Base-by-base conservation (phyloP, 345 rosid genomes). In the Acer campestre region DNA sequence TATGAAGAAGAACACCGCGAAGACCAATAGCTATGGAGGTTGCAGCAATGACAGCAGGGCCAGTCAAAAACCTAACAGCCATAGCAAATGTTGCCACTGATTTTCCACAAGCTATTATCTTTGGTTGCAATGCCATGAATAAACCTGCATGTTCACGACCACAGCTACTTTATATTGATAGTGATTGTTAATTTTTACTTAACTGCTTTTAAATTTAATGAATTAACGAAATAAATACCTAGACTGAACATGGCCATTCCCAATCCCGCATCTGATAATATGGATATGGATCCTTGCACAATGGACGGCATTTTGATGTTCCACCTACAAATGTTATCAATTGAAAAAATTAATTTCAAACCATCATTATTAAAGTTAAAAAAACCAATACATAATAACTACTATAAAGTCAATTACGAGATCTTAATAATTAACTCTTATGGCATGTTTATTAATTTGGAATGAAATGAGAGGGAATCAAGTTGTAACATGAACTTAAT, bases 231-330 rank as follows among this genome's bases (percentile, higher is more conserved):
- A 17, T 22, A 18, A 3, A 25, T 72, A 77, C 80, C 84, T 38
- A 77, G 67, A 68, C 80, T 81, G 65, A 75, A 75, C 78, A 77
- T 81, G 53, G 81, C 84, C 84, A 81, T 77, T 29, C 84, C 84
- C 49, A 81, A 13, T 31, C 84, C 84, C 12, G 84, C 74, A 44
- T 81, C 67, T 1, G 84, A 81, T 35, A 81, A 65, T 61, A 81
- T 68, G 10, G 70, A 68, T 69, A 81, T 70, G 7, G 81, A 81
- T 61, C 79, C 79, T 8, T 7, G 48, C 51, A 81, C 75, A 3
- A 81, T 78, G 2, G 74, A 38, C 1, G 84, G 84, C 84, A 81
- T 69, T 48, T 78, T 48, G 63, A 81, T 77, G 78, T 74, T 22
- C 81, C 81, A 81, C 61, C 84, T 74, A 77, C 4, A 2, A 4